phyloP scores from a whole-genome alignment of 2,329 filamentous ascomycete species.

The Sporothrix globosa region DNA sequence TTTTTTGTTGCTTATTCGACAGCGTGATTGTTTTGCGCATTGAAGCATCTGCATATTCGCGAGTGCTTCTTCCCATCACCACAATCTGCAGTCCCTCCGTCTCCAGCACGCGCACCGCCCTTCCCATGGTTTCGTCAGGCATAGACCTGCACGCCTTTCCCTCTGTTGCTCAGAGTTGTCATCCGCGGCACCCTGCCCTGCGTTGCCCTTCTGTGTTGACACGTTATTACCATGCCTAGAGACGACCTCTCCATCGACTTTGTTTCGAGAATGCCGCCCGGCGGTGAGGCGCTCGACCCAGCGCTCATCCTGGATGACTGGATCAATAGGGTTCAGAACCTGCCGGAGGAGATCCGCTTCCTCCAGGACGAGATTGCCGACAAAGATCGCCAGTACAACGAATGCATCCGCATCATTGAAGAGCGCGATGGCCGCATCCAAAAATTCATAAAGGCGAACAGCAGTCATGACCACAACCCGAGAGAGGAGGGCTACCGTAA shows the following conservation, averaged over 20 bases:
- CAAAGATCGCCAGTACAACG: constrained; percentile 73
- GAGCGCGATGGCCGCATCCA: constrained; percentile 76
- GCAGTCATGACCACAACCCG: constrained; percentile 72
- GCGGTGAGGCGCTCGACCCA: constrained; percentile 63
- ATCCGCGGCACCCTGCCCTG: neutral
- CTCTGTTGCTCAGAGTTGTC: too few species aligned
- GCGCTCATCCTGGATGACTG: constrained; percentile 78
- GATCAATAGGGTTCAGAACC: constrained; percentile 73
- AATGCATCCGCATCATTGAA: constrained; percentile 69
- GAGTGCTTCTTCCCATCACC: neutral
- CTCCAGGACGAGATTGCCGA: constrained; percentile 81
- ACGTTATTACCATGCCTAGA: constrained; percentile 62
- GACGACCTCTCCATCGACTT: constrained; percentile 73
- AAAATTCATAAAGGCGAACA: constrained; percentile 77
- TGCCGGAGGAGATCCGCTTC: constrained; percentile 81
- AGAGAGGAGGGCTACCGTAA: constrained; percentile 72
- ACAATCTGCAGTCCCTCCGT: neutral
- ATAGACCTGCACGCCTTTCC: neutral
- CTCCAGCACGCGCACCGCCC: neutral
- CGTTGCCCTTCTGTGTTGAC: constrained; percentile 23
- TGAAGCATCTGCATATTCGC: neutral
- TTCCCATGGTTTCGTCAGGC: constrained; percentile 19
- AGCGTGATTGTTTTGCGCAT: neutral
- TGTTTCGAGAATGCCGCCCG: constrained; percentile 66
- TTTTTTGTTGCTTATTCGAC: neutral